Evolutionary conservation across 2,329 filamentous ascomycete species (phyloP), one percentile per base, ranked within the genome.

Genomic region (Calonectria naviculata): DNA sequence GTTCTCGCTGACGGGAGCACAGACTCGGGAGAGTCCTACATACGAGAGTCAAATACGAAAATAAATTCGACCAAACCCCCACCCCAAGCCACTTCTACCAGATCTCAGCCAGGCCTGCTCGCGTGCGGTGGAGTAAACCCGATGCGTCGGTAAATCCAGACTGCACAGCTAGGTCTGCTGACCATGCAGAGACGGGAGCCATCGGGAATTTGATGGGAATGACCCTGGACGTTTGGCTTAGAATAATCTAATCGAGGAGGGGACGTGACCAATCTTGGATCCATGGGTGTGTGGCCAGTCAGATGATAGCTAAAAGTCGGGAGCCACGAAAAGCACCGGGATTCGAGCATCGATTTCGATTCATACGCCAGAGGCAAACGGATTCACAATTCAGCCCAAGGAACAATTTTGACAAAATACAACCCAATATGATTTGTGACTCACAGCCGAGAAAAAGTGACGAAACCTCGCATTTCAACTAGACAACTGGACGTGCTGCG

Each of bases 381-480:
- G 10, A 58, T 28, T 28, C 2, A 13, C 21, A 58, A 58, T 24
- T 9, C 52, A 26, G 38, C 5, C 26, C 15, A 28, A 12, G 34
- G 29, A 46, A 5, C 46, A 17, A 1, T 28, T 21, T 46, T 52
- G 24, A 42, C 21, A 9, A 38, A 34, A 42, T 41, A 67, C 9
- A 26, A 28, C 21, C 24, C 24, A 52, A 24, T 21, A 17, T 34
- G 3, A 26, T 46, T 61, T 38, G 34, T 67, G 65, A 44, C 42
- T 67, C 54, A 62, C 44, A 42, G 29, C 24, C 54, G 34, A 61
- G 52, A 13, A 21, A 52, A 41, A 42, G 54, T 42, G 42, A 62
- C 26, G 54, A 60, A 67, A 52, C 29, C 54, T 62, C 49, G 54
- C 65, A 61, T 60, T 47, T 67, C 65, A 61, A 56, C 54, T 61